Evolutionary conservation across 2,329 filamentous ascomycete species (phyloP).

Genomic region (Uncinocarpus reesii): DNA sequence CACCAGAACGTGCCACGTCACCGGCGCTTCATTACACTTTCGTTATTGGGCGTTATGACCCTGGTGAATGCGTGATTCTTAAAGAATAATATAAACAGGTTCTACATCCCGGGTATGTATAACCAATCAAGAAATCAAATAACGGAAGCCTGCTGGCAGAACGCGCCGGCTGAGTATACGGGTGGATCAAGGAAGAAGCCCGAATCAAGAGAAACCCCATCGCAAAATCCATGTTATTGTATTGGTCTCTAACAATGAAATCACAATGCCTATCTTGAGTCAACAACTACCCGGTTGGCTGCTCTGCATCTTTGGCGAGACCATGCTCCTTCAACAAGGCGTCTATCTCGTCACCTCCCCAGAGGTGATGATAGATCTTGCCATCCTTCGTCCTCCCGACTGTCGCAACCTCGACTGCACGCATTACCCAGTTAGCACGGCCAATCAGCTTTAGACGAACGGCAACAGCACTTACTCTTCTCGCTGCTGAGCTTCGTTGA

Average conservation of each 20-base stretch:
- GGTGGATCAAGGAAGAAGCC: not conserved
- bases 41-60: not conserved
- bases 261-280: conserved; percentile 11
- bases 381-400: conserved; percentile 91
- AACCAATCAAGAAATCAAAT: conserved; percentile 3
- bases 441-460: not conserved
- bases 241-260: not conserved
- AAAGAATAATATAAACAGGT: conserved; percentile 1
- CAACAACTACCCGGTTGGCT: conserved; percentile 45
- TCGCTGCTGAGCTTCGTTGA: conserved; percentile 97
- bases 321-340: conserved; percentile 90
- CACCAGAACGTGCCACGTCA: conserved; percentile 11
- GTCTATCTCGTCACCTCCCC: conserved; percentile 94
- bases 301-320: conserved; percentile 69
- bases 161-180: not conserved
- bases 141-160: not conserved
- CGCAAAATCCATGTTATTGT: conserved; percentile 7
- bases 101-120: not conserved
- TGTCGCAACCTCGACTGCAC: conserved; percentile 87
- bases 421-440: conserved; percentile 4
- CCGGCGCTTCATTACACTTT: conserved; percentile 8
- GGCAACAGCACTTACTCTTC: conserved; percentile 64
- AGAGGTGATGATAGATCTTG: conserved; percentile 96
- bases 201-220: not conserved
- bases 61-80: not conserved